phyloP scores from a whole-genome alignment of 768 basidiomycete genomes.

The Termitomyces sp. region DNA sequence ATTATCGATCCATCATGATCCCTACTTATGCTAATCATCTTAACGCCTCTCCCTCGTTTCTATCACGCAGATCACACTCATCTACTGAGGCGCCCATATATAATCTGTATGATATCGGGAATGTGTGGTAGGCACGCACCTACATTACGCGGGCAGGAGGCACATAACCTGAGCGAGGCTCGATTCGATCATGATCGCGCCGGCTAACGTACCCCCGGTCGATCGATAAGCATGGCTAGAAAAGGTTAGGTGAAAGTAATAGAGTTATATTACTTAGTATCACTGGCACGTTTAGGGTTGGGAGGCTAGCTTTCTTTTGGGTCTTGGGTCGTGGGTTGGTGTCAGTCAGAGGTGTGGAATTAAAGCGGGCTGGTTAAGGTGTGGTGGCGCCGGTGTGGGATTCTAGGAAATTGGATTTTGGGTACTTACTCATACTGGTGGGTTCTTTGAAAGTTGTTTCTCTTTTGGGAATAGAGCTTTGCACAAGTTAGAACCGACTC shows the following conservation, averaged over 20 bases:
- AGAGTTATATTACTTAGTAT: background rate
- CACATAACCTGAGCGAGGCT: background rate
- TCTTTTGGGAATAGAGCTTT: background rate
- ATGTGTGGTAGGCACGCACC: background rate
- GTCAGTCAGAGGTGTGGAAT: background rate
- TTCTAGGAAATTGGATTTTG: background rate
- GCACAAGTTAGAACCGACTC: background rate
- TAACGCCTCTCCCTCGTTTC: background rate
- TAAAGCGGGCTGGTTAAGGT: background rate
- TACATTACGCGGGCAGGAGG: background rate
- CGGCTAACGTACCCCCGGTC: background rate
- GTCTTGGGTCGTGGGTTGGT: background rate
- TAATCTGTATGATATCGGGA: background rate
- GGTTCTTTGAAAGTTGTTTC: background rate
- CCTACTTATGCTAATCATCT: background rate
- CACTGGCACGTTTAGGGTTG: background rate
- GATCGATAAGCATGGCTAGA: background rate
- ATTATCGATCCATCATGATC: background rate
- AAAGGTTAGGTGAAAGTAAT: background rate
- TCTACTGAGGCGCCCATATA: background rate
- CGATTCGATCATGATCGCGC: conserved; percentile 4
- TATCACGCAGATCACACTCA: background rate
- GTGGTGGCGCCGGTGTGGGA: background rate
- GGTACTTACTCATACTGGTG: background rate
- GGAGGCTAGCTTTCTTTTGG: background rate